Evolutionary conservation across 2,329 filamentous ascomycete species (phyloP), one percentile per base, ranked within the genome.

Genomic region (Arthrinium puccinioides): DNA sequence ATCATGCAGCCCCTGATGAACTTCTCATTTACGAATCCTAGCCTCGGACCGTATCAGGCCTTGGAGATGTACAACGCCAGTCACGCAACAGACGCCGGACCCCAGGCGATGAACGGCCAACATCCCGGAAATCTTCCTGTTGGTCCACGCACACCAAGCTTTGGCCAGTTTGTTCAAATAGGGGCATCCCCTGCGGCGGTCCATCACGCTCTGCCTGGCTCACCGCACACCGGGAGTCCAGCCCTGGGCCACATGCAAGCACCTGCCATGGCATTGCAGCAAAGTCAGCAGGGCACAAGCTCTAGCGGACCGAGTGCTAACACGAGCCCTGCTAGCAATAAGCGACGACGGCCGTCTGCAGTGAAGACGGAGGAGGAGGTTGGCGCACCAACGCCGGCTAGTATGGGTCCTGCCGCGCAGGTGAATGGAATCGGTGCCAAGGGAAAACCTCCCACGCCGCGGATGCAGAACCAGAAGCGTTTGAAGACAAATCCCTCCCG

Each of bases 261-360:
- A 36, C 78, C 78, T 16, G 67, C 68, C 44, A 83, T 83, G 79
- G 75, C 79, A 54, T 63, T 78, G 42, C 78, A 83, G 54, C 74
- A 76, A 45, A 82, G 78, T 53, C 79, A 82, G 54, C 79, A 83
- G 53, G 79, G 79, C 26, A 80, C 78, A 21, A 76, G 65, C 54
- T 82, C 78, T 9, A 78, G 74, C 53, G 79, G 76, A 2, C 76
- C 77, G 6, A 82, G 77, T 52, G 77, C 79, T 39, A 83, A 82
- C 59, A 83, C 79, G 5, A 79, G 75, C 21, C 76, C 76, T 26
- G 69, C 72, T 18, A 74, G 71, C 23, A 77, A 76, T 46, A 79
- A 79, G 58, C 64, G 74, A 37, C 60, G 75, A 48, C 64, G 75
- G 21, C 70, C 73, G 1, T 78, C 74, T 0, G 68, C 67, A 4